Conservation (phyloP, 257 asterid genomes). For the Solanum pinnatisectum region DNA sequence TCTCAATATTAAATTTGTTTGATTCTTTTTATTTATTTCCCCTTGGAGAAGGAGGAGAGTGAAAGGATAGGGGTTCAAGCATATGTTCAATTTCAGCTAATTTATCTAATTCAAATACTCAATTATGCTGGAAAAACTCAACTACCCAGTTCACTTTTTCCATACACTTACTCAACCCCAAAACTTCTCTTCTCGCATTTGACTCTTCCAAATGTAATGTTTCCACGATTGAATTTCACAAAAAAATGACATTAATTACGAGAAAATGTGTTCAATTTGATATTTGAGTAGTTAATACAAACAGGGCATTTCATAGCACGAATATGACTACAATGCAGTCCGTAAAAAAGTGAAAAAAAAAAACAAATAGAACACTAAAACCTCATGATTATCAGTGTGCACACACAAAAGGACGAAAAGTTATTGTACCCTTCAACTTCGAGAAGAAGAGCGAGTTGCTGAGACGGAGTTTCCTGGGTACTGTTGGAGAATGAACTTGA, state of each 20-base stretch:
- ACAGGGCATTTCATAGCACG: neutral
- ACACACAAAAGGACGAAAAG: neutral
- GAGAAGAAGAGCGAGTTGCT: constrained; percentile 59
- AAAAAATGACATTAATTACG: neutral
- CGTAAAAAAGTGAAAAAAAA: neutral
- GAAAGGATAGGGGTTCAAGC: neutral
- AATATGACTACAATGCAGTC: neutral
- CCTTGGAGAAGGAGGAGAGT: neutral
- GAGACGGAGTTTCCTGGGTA: constrained; percentile 24
- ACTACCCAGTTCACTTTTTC: neutral
- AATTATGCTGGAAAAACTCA: neutral
- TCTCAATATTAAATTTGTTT: neutral
- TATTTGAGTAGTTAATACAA: neutral
- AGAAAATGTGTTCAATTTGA: neutral
- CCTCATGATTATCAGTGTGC: neutral
- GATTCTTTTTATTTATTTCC: neutral
- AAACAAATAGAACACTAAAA: neutral
- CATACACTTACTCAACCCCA: neutral
- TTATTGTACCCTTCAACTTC: constrained; percentile 79
- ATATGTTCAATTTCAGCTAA: neutral
- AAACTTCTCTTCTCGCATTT: neutral
- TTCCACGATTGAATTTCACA: neutral
- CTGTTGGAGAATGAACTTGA: constrained; percentile 10
- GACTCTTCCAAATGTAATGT: neutral
- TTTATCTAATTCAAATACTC: neutral